A percentile compares a stretch with the other conserved stretches of the same genome.
These are phyloP conservation scores for Rhododendron vialii DNA, from an alignment of 148 eudicot genomes.

Conservation along the genomic window DNA sequence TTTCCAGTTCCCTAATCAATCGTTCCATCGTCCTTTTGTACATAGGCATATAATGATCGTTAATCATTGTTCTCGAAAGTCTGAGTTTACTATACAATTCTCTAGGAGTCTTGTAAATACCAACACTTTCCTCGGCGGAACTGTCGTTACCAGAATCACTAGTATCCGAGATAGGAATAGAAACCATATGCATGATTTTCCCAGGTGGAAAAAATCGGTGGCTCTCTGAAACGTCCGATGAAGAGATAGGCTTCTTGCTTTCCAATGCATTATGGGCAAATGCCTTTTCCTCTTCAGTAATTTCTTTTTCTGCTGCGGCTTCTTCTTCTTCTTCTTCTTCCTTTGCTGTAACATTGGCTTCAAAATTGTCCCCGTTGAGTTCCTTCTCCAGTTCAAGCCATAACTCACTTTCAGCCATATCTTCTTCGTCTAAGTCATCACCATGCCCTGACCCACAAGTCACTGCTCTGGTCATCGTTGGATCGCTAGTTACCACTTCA, in stretches of 20 bases:
- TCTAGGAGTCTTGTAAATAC: slow-evolving; percentile 69
- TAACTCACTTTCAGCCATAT: slow-evolving; percentile 68
- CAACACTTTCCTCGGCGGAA: slow-evolving; percentile 36
- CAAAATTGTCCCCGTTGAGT: slow-evolving; percentile 49
- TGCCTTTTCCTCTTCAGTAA: slow-evolving; percentile 61
- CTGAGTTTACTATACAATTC: slow-evolving; percentile 81
- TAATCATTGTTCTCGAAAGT: slow-evolving; percentile 79
- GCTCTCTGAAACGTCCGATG: slow-evolving; percentile 54
- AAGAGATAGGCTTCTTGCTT: slow-evolving; percentile 40
- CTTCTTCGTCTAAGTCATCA: slow-evolving; percentile 63
- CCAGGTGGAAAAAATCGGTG: slow-evolving; percentile 86
- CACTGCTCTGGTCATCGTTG: slow-evolving; percentile 23
- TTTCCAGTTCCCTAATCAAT: slow-evolving; percentile 69
- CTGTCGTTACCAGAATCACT: slow-evolving; percentile 26
- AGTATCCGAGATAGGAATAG: slow-evolving; percentile 27
- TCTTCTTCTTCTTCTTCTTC: slow-evolving; percentile 61
- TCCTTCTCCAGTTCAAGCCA: slow-evolving; percentile 86
- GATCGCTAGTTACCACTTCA: slow-evolving; percentile 23
- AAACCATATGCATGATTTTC: slow-evolving; percentile 72
- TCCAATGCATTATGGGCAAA: slow-evolving; percentile 56
- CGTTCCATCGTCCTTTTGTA: slow-evolving; percentile 80
- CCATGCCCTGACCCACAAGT: slow-evolving; percentile 35
- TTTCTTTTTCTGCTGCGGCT: slow-evolving; percentile 54
- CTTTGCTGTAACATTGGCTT: slow-evolving; percentile 21
- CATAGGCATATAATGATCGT: slow-evolving; percentile 96